A percentile compares a stretch with the other conserved stretches of the same genome.
phyloP scores from a whole-genome alignment of 495 filamentous ascomycete genomes.

The Penicillium crystallinum region DNA sequence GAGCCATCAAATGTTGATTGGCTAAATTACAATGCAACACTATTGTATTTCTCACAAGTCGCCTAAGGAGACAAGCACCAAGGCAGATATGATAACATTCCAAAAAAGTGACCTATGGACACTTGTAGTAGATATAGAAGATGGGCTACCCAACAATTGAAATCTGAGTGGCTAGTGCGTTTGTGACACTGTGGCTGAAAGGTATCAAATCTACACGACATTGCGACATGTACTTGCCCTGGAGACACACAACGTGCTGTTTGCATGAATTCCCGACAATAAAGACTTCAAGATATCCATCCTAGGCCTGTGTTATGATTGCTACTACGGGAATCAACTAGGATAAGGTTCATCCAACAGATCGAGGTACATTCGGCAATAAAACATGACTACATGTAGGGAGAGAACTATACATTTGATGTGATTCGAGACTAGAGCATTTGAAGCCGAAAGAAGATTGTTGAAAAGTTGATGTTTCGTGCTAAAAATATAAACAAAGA shows the following conservation, averaged over 20 bases:
- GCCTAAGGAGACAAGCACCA: neutral
- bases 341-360: neutral
- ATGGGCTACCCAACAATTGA: neutral
- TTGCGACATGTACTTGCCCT: neutral
- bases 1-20: neutral
- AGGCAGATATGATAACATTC: no score
- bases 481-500: neutral
- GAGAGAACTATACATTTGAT: neutral
- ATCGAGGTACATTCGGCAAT: neutral
- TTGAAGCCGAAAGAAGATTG: neutral
- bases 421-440: neutral
- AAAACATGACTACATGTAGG: neutral
- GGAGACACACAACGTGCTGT: neutral
- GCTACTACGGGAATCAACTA: no score
- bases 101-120: neutral
- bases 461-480: neutral
- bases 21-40: neutral
- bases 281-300: neutral
- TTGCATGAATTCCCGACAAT: neutral
- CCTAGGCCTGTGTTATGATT: neutral
- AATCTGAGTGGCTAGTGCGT: neutral
- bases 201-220: neutral
- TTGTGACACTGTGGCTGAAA: constrained; percentile 1
- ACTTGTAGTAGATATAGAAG: neutral
- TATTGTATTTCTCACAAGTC: neutral